Evolutionary conservation across 1,139 yeast genomes (phyloP), one percentile per base, ranked within the genome.

Genomic region (Lodderomyces parapsilosis): DNA sequence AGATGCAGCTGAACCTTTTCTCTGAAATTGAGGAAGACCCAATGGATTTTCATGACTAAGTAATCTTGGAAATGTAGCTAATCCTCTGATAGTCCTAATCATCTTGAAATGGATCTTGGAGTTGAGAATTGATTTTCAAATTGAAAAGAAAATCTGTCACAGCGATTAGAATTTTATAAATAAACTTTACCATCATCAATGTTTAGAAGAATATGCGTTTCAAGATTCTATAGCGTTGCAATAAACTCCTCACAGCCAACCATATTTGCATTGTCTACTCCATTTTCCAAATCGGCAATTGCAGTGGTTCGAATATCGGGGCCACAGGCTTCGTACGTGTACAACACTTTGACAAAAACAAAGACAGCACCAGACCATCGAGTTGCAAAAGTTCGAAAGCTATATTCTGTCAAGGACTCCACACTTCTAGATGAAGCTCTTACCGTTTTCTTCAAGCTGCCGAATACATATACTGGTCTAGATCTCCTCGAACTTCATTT

Each of bases 401-500:
- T 86, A 0, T 79, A 72, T 49, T 59, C 68, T 8, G 76, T 82
- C 13, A 35, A 54, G 1, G 48, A 64, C 0, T 59, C 62, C 0
- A 49, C 59, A 2, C 53, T 88, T 1, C 64, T 93, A 3, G 99
- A 93, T 62, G 86, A 86, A 51, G 88, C 96, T 0, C 62, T 93
- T 18, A 72, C 86, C 0, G 55, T 90, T 1, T 85, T 66, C 54
- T 90, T 91, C 62, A 62, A 78, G 18, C 78, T 77, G 1, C 98
- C 98, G 0, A 68, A 71, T n/a, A 84, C 96, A 0, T 94, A 85
- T 55, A 93, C 98, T 0, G 99, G 99, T 0, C 98, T 93, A 62
- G 97, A 93, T 54, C 55, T 86, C 25, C 66, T 91, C 11, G 99
- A 93, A 55, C 61, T 93, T 15, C 98, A 93, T 58, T 63, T 88